Evolutionary conservation across 2,329 filamentous ascomycete genomes (phyloP), one percentile per base, ranked within the genome.

Genomic region (Arachnomyces sp.): DNA sequence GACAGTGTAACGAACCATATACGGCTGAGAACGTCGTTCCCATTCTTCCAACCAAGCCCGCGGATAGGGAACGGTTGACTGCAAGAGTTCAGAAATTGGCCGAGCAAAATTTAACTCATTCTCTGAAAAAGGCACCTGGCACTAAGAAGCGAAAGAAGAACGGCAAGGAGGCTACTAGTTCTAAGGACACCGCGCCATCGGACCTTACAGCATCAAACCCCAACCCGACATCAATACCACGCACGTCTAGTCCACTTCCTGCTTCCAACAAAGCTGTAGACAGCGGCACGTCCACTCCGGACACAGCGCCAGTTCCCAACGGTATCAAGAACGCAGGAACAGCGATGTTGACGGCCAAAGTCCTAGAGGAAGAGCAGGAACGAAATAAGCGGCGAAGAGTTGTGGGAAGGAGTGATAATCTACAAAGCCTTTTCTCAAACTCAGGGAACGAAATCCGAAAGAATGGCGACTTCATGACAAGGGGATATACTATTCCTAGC

Each of bases 271-370:
- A 40, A 17, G 14, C 36, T 25, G 9, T 9, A 17, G 28, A 44
- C 16, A 60, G 56, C 44, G 53, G 52, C 34, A 53, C 55, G 38
- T 51, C 60, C 3, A 67, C 57, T 0, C 49, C 58, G 14, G 59
- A 60, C 1, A 47, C 63, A 25, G 21, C 5, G 4, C 59, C 62
- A 68, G 40, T 51, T 17, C 45, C 49, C 4, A 65, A 72, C 39
- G 79, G 82, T 8, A 95, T 96, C 61, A 95, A 95, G 60, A 94
- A 96, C 52, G 72, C 86, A 0, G 77, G 86, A 40, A 92, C 92
- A 0, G 89, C 90, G 0, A 84, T 80, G 3, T 66, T 98, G 32
- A 94, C 90, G 0, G 85, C 84, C 1, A 88, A 82, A 51, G 89
- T 98, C 0, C 61, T 96, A 17, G 82, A 84, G 16, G 90, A 96